Base-by-base conservation (phyloP, 257 asterid genomes). In the Petrea volubilis region DNA sequence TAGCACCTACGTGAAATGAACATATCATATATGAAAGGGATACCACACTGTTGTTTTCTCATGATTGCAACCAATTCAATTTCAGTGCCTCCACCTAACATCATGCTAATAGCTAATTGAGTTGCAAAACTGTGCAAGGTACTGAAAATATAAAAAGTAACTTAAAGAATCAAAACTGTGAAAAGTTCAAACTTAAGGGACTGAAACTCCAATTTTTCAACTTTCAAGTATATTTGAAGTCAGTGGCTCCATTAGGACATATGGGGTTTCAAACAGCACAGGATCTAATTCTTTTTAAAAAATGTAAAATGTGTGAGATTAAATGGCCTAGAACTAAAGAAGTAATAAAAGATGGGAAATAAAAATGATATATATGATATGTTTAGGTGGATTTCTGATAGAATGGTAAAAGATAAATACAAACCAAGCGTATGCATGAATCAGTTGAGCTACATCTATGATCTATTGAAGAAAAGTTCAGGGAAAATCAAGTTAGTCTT, bases 361-460 rank as follows among this genome's bases (percentile, higher is more conserved):
- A 28, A 29, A 43, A 6, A 29, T 6, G 21, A 53, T 38, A 53
- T 27, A 41, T 17, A 44, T 18, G 21, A 20, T 14, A 46, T 33
- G 23, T 31, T 38, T 53, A 36, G 25, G 53, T 13, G 36, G 6
- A n/a, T 36, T 14, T 24, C 9, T 53, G 23, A 14, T 34, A 17
- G 51, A 67, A 33, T 20, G 17, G 33, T 17, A 66, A 67, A 67
- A 11, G 36, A 31, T 34, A 52, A 51, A 52, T 36, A 29, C 46
- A 46, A 51, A 18, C 2, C 3, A 33, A 51, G 15, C 38, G 34
- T 20, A 49, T 49, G 17, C 7, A 49, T 49, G 56, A 49, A 11
- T 20, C 56, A 49, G 17, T 33, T 38, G 8, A 67, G 73, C 53
- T 14, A 49, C 64, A 68, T 53, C 31, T 6, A 68, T 68, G 53